Base-by-base conservation (phyloP, 2,329 filamentous ascomycete genomes). In the Nemania bipapillata region DNA sequence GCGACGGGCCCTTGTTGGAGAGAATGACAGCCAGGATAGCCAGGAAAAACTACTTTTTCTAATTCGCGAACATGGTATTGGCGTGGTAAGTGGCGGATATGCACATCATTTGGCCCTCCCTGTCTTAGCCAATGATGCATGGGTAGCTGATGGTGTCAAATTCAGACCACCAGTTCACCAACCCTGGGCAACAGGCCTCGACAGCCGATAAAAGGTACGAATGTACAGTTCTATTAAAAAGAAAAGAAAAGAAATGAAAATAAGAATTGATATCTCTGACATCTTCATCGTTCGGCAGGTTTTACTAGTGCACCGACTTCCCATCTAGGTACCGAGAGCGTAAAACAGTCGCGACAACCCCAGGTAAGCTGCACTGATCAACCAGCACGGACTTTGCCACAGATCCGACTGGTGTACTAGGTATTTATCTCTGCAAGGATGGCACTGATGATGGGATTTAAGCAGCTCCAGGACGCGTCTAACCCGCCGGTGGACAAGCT, bases 11-110 rank as follows among this genome's bases (percentile, higher is more conserved):
- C 63, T 75, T 22, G 56, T 54, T 11, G 69, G 73, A 32, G 65
- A 75, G 20, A 73, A 74, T 53, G 75, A 77, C 30, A 77, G 75
- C 59, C 75, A 78, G 69, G 75, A 77, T 35, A 78, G 76, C 52
- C 76, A 77, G 53, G 69, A 63, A 4, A 59, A 73, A 52, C 65
- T 78, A 32, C 61, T 73, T 5, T 68, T 66, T 45, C 64, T 71
- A 20, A 72, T 75, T 32, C 62, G 66, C 15, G 63, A 74, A 37
- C 73, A 77, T 68, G 75, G 73, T 26, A 66, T 77, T 24, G 76
- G 76, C 30, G 69, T 75, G 70, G 76, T 78, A 69, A 75, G 77
- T 74, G 57, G 37, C 53, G 42, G 6, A 50, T 28, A 63, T 68
- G 56, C 61, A 50, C 63, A 65, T 62, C 63, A 66, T 62, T 49